Conservation (phyloP, 2,329 filamentous ascomycete genomes). For the Alternaria arborescens region DNA sequence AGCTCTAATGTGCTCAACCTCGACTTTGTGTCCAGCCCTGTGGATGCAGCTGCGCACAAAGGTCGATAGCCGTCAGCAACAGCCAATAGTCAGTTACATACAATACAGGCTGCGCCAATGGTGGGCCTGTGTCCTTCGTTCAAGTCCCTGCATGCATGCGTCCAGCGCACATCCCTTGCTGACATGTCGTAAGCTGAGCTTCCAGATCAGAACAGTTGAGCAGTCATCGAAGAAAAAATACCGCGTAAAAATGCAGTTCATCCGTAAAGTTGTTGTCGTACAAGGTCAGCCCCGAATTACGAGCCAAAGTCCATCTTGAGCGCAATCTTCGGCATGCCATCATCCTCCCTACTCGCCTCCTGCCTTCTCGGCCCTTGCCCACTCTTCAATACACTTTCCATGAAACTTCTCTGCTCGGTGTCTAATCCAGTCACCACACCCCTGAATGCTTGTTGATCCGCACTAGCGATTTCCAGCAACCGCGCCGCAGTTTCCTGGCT, state of each 20-base stretch:
- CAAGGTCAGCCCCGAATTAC: not conserved
- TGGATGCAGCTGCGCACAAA: not conserved
- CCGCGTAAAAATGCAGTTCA: not conserved
- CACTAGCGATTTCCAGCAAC: conserved; percentile 81
- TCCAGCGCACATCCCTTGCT: not conserved
- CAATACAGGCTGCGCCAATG: not conserved
- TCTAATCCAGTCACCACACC: conserved; percentile 76
- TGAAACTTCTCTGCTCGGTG: conserved; percentile 73
- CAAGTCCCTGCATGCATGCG: conserved; percentile 1
- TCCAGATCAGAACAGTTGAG: not conserved
- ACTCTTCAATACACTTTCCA: conserved; percentile 81
- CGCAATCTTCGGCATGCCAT: conserved; percentile 79
- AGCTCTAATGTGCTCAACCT: conserved; percentile 2
- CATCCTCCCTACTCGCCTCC: conserved; percentile 63
- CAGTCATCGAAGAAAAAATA: not conserved
- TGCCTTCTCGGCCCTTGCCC: conserved; percentile 56
- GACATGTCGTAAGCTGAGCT: conserved; percentile 1
- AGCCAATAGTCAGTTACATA: not conserved
- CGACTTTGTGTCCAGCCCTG: not conserved
- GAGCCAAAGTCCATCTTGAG: conserved; percentile 87
- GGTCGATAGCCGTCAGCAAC: not conserved
- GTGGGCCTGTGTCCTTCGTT: not conserved
- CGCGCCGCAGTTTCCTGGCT: conserved; percentile 74
- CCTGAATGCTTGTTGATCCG: conserved; percentile 77
- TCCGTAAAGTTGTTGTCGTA: not conserved